Conservation (phyloP, 345 rosid genomes). For the Turnera subulata region DNA sequence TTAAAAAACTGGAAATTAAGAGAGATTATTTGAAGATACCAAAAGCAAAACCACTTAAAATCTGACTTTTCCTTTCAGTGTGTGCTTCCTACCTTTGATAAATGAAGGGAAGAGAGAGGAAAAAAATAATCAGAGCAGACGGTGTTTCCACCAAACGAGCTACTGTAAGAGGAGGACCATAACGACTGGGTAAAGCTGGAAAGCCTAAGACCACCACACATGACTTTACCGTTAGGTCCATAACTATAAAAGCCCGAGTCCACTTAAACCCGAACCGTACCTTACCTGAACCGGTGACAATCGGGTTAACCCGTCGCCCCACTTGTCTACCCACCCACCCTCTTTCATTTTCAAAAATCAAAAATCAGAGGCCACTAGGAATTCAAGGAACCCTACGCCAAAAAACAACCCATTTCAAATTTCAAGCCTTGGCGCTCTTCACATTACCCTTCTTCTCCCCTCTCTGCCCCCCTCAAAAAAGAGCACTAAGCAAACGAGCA, state of each 20-base stretch:
- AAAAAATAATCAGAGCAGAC: background rate
- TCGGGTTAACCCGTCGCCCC: background rate
- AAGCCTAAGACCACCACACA: background rate
- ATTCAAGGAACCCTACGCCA: background rate
- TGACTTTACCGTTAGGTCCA: background rate
- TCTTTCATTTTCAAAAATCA: no score
- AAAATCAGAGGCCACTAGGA: no score
- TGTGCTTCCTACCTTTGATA: no score
- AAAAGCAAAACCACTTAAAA: no score
- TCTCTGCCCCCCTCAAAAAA: background rate
- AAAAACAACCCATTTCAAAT: no score
- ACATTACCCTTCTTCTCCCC: background rate
- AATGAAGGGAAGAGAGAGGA: no score
- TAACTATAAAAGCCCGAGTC: background rate
- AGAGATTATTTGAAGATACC: no score
- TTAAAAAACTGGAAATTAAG: no score
- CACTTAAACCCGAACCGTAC: background rate
- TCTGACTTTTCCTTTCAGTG: no score
- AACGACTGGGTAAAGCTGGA: background rate
- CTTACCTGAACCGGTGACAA: background rate
- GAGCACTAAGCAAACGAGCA: background rate
- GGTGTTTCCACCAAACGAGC: no score
- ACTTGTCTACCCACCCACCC: background rate
- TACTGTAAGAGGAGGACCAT: no score
- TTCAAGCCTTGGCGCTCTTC: constrained; percentile 44